Base-by-base conservation (phyloP, 805 yeast genomes). In the Dipodascus geniculatus region DNA sequence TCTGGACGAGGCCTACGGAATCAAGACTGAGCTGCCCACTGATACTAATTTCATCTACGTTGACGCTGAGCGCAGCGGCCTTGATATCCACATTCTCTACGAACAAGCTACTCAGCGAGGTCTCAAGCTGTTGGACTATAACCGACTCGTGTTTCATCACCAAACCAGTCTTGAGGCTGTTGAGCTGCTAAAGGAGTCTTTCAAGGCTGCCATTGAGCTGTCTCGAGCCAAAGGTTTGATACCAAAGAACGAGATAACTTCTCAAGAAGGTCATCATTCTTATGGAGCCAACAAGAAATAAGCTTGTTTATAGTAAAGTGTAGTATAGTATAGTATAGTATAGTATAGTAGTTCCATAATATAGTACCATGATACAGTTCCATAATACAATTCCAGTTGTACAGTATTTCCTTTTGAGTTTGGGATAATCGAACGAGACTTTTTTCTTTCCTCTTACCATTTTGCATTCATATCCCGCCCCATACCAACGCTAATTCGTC, bases 11-110 rank as follows among this genome's bases (percentile, higher is more conserved):
- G 48, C 42, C n/a, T n/a, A 56, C 50, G 83, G 82, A 9, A 77
- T 85, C 54, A 68, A 72, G 24, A 69, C 86, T 56, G 83, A 79
- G 63, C 73, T 78, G n/a, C 96, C 96, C 2, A 84, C 81, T 2
- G 82, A 89, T 57, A 85, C 96, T 11, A 88, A 83, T 65, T 87
- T 90, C 67, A 89, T 90, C 48, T 87, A 87, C 63, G 50, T 60
- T 52, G 90, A 87, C 64, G 68, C 80, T 23, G 65, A 65, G 50
- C 67, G 67, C 42, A 78, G 77, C 58, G 72, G 72, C 51, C 77
- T 88, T 67, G 79, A 83, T 63, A 80, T 82, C 23, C 75, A 68
- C 19, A 72, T 73, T 28, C 68, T 87, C 54, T 74, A 73, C 23
- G 74, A 75, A 59, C 69, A 75, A 55, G 87, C 83, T 55, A 66